Conservation (phyloP, 768 basidiomycete genomes). For the Kwoniella shandongensis region DNA sequence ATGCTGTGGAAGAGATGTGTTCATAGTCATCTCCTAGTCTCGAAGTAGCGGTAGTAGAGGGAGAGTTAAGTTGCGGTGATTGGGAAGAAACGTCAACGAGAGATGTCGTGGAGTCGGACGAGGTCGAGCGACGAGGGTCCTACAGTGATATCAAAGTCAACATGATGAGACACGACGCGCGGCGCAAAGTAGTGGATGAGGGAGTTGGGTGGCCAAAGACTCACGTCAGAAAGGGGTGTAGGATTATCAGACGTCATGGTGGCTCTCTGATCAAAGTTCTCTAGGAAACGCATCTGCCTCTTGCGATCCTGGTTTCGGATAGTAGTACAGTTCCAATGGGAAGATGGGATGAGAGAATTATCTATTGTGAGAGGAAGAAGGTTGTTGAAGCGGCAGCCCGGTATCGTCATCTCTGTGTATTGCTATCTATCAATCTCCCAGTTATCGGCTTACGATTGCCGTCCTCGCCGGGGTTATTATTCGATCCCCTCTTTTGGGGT, state of each 20-base stretch:
- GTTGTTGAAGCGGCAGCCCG: too few relatives aligned
- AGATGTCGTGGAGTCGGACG: slow-evolving; percentile 6
- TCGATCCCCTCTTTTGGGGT: too few relatives aligned
- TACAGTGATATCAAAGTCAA: background rate
- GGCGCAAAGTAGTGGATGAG: too few relatives aligned
- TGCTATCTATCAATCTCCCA: too few relatives aligned
- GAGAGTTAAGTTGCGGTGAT: slow-evolving; percentile 14
- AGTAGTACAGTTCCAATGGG: too few relatives aligned
- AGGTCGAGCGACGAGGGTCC: slow-evolving; percentile 5
- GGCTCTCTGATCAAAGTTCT: slow-evolving; percentile 2
- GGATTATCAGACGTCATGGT: slow-evolving; percentile 1
- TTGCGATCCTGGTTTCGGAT: too few relatives aligned
- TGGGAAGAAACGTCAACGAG: slow-evolving; percentile 12
- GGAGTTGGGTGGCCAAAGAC: background rate
- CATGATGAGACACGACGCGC: too few relatives aligned
- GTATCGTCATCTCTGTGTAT: too few relatives aligned
- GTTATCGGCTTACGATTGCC: too few relatives aligned
- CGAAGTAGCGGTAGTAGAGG: slow-evolving; percentile 15
- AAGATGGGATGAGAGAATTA: too few relatives aligned
- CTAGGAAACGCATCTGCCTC: slow-evolving; percentile 12
- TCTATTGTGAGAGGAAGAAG: too few relatives aligned
- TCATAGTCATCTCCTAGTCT: slow-evolving; percentile 2
- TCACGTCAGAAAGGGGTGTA: slow-evolving; percentile 8
- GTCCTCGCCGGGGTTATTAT: too few relatives aligned
- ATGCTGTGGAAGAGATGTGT: slow-evolving; percentile 11